Conservation (phyloP, 352 stramenopile species). For the Globisporangium nagaii region DNA sequence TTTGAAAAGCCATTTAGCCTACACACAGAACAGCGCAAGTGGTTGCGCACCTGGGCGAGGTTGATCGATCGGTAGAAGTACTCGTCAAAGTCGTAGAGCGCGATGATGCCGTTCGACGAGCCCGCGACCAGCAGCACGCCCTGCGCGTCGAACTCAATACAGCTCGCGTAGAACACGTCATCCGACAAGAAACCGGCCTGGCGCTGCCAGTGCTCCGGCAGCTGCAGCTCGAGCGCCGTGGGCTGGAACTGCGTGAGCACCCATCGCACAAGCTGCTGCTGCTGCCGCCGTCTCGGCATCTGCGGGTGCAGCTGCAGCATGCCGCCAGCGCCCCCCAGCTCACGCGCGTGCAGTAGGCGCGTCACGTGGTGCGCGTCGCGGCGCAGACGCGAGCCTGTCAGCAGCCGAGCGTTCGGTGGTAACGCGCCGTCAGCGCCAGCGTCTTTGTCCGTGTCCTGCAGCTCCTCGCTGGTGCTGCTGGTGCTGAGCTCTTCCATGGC, state of each 20-base stretch:
- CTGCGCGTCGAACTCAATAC: slow-evolving; percentile 61
- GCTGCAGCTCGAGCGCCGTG: slow-evolving; percentile 35
- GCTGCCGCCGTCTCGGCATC: slow-evolving; percentile 22
- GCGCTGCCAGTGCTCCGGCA: slow-evolving; percentile 38
- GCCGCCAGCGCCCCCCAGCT: slow-evolving; percentile 21
- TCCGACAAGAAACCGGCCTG: slow-evolving; percentile 19
- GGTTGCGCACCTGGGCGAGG: slow-evolving; percentile 27
- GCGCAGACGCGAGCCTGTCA: slow-evolving; percentile 4
- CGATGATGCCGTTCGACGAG: slow-evolving; percentile 60
- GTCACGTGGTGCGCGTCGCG: slow-evolving; percentile 22
- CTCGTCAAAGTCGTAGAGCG: slow-evolving; percentile 79
- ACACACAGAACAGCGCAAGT: no score
- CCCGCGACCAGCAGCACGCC: slow-evolving; percentile 61
- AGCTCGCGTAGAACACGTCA: slow-evolving; percentile 50
- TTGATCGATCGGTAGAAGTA: slow-evolving; percentile 61
- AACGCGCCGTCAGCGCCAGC: neutral
- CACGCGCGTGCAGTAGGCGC: slow-evolving; percentile 30
- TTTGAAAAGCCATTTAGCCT: no score
- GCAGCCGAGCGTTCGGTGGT: neutral
- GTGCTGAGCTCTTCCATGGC: slow-evolving; percentile 11
- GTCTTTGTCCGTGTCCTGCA: neutral
- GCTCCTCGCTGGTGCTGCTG: neutral
- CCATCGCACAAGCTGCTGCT: slow-evolving; percentile 54
- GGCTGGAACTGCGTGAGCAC: slow-evolving; percentile 40
- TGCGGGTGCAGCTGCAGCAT: slow-evolving; percentile 14